Evolutionary conservation across 2,329 filamentous ascomycete genomes (phyloP).

Genomic region (Monilinia laxa): DNA sequence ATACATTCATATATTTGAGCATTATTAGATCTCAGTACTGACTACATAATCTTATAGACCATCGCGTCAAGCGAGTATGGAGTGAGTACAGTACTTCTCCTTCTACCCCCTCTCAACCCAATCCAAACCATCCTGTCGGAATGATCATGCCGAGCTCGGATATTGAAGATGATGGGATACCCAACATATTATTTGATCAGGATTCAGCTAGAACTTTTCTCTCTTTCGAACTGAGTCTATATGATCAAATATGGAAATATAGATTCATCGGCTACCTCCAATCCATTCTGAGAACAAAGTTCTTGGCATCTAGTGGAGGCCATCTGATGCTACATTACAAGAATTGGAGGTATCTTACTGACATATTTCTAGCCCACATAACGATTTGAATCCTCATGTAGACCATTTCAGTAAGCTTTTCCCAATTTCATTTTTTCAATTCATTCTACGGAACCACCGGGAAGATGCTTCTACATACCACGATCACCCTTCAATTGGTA

Average conservation of each 20-base stretch:
- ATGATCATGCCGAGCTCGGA: neutral
- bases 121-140: neutral
- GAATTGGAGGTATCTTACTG: neutral
- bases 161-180: neutral
- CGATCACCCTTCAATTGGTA: neutral
- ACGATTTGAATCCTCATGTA: constrained; percentile 44
- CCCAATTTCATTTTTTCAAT: neutral
- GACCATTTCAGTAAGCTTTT: constrained; percentile 51
- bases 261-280: neutral
- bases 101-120: neutral
- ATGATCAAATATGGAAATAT: neutral
- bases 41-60: constrained; percentile 25
- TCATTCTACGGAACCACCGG: neutral
- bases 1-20: neutral
- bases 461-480: too few relatives aligned
- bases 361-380: constrained; percentile 33
- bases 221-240: neutral
- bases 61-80: constrained; percentile 40
- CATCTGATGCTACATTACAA: neutral
- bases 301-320: neutral
- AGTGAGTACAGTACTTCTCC: constrained; percentile 34
- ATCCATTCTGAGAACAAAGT: neutral
- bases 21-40: neutral
- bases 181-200: neutral
- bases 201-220: neutral